Evolutionary conservation across 352 stramenopile species (phyloP).

Genomic region (Phytophthora crassamura): DNA sequence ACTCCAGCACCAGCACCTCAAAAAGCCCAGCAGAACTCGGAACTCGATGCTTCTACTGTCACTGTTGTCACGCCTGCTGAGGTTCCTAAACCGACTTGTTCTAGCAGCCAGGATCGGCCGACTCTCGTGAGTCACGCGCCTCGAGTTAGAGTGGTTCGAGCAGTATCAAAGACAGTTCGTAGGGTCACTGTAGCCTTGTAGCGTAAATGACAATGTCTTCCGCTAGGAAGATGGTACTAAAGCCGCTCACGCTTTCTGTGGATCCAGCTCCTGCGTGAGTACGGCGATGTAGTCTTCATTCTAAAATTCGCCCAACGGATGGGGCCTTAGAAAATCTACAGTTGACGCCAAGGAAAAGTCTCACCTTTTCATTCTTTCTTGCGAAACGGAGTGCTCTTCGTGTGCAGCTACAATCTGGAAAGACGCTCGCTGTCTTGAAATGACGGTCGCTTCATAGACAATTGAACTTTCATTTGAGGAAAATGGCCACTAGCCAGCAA

Average conservation of each 20-base stretch:
- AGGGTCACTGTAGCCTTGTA: conserved; percentile 53
- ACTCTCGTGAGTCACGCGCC: conserved; percentile 7
- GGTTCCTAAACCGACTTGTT: neutral
- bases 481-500: too few relatives aligned
- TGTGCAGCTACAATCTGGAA: too few relatives aligned
- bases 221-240: too few relatives aligned
- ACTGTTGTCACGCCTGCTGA: neutral
- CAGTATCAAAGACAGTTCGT: conserved; percentile 38
- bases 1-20: neutral
- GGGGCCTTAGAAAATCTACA: conserved; percentile 63
- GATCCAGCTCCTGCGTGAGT: conserved; percentile 62
- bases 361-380: conserved; percentile 68
- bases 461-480: too few relatives aligned
- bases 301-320: conserved; percentile 88
- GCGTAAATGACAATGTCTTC: neutral
- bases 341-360: conserved; percentile 1
- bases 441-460: too few relatives aligned
- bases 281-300: conserved; percentile 93
- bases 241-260: conserved; percentile 40
- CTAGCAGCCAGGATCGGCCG: neutral
- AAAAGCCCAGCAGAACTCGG: neutral
- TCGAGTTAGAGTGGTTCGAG: conserved; percentile 16
- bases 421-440: too few relatives aligned
- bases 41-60: neutral
- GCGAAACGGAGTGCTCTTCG: conserved; percentile 90